phyloP scores from a whole-genome alignment of 2,329 filamentous ascomycete genomes.

The Pyrenochaeta sp. region DNA sequence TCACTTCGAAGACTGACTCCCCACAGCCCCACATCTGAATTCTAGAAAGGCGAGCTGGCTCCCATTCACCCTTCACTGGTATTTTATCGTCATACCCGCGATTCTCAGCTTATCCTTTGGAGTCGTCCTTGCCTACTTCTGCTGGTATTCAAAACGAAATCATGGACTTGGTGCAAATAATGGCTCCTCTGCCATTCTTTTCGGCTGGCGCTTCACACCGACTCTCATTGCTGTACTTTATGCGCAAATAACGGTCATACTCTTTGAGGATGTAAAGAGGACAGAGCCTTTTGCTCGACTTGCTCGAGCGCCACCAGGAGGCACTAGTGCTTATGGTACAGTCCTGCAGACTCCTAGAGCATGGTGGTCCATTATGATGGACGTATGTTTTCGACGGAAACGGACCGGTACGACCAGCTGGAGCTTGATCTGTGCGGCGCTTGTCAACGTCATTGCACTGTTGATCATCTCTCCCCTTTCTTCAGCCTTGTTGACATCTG shows the following conservation, averaged over 20 bases:
- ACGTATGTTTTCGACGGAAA: slow-evolving; percentile 14
- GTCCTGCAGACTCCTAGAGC: slow-evolving; percentile 20
- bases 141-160: slow-evolving; percentile 15
- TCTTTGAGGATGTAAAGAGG: slow-evolving; percentile 29
- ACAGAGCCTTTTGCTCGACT: slow-evolving; percentile 29
- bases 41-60: slow-evolving; percentile 13
- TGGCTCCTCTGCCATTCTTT: slow-evolving; percentile 42
- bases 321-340: slow-evolving; percentile 17
- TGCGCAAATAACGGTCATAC: slow-evolving; percentile 24
- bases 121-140: slow-evolving; percentile 30
- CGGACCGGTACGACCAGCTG: slow-evolving; percentile 13
- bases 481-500: slow-evolving; percentile 20
- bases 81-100: slow-evolving; percentile 15
- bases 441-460: slow-evolving; percentile 14
- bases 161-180: slow-evolving; percentile 29
- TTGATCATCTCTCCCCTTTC: slow-evolving; percentile 25
- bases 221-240: slow-evolving; percentile 33
- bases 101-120: slow-evolving; percentile 8
- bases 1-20: neutral
- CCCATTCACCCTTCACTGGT: slow-evolving; percentile 24
- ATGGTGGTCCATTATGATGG: slow-evolving; percentile 20
- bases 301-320: slow-evolving; percentile 13
- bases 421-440: slow-evolving; percentile 10
- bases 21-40: neutral
- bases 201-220: slow-evolving; percentile 32